phyloP scores from a whole-genome alignment of 139 green algal genomes.

The Pseudopediastrum boryanum region DNA sequence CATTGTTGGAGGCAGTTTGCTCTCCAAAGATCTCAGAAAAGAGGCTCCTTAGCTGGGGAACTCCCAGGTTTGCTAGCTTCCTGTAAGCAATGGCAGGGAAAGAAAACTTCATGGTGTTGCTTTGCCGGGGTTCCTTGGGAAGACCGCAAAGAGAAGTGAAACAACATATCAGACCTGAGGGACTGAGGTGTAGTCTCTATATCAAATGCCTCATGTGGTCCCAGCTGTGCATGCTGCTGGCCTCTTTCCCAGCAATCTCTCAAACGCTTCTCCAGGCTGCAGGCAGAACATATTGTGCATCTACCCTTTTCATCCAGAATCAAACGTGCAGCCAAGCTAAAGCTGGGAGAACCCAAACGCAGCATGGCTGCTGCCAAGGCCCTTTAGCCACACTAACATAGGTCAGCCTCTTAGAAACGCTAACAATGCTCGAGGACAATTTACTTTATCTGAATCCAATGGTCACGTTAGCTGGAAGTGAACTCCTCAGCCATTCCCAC shows the following conservation, averaged over 20 bases:
- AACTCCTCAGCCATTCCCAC: neutral
- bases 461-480: neutral
- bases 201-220: neutral
- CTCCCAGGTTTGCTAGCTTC: slow-evolving; percentile 43
- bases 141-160: neutral
- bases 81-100: slow-evolving; percentile 16
- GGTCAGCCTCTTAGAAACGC: neutral
- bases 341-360: neutral
- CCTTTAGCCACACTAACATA: neutral
- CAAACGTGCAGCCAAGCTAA: neutral
- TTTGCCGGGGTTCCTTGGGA: neutral
- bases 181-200: neutral
- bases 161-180: neutral
- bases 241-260: neutral
- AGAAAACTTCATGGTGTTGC: neutral
- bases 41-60: slow-evolving; percentile 49
- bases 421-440: neutral
- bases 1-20: slow-evolving; percentile 63
- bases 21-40: slow-evolving; percentile 59
- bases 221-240: neutral
- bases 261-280: too few species aligned
- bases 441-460: too few species aligned
- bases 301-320: too few species aligned
- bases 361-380: neutral
- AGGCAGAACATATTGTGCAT: too few species aligned